phyloP scores from a whole-genome alignment of 208 protist genomes.

The Acanthamoeba quina region DNA sequence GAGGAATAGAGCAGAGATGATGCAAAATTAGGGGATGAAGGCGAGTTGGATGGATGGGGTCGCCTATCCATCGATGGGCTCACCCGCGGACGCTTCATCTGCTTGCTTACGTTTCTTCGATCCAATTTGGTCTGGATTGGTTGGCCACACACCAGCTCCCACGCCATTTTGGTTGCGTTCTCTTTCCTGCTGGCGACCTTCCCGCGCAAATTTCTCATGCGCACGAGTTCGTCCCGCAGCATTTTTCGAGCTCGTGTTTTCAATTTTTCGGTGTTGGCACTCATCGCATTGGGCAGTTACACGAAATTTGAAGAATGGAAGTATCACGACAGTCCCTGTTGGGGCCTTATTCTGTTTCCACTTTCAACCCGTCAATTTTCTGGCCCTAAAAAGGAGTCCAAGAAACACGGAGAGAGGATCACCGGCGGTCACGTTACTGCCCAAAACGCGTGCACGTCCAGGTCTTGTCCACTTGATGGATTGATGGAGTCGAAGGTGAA shows the following conservation, averaged over 20 bases:
- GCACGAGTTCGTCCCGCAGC: too few species aligned
- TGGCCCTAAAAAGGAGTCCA: too few species aligned
- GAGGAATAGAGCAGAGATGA: neutral
- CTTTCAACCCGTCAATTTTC: too few species aligned
- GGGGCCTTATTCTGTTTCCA: too few species aligned
- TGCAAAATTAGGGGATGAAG: conserved; percentile 5
- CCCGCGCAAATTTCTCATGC: neutral
- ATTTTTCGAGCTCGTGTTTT: neutral
- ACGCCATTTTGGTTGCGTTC: neutral
- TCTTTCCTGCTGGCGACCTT: neutral
- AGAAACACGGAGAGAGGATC: too few species aligned
- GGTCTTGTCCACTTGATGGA: too few species aligned
- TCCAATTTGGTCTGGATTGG: neutral
- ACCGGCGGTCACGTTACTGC: too few species aligned
- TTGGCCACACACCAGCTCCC: neutral
- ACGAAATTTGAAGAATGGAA: too few species aligned
- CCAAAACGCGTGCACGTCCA: too few species aligned
- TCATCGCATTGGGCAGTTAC: too few species aligned
- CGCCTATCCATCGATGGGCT: neutral
- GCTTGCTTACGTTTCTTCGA: neutral
- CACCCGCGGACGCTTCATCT: conserved; percentile 31
- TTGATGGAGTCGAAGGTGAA: too few species aligned
- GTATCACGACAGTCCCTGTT: too few species aligned
- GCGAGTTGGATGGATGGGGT: neutral
- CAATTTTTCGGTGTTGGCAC: neutral